These are phyloP conservation scores for Licmophora abbreviata DNA, from an alignment of 108 stramenopile genomes.

Conservation along the genomic window DNA sequence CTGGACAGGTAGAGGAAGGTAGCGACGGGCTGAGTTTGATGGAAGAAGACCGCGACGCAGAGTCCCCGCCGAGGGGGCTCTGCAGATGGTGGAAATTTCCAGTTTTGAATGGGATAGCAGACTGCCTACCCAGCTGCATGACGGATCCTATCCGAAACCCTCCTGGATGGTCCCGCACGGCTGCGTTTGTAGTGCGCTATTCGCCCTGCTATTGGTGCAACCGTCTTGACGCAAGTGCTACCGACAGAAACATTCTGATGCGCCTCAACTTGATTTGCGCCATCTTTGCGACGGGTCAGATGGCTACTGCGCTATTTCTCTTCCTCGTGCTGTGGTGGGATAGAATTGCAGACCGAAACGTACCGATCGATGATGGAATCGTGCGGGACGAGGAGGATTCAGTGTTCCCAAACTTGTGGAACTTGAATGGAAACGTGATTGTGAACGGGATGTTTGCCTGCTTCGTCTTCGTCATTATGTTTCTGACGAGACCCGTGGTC, in stretches of 20 bases:
- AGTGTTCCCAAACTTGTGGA: constrained; percentile 27
- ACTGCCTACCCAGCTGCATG: no score
- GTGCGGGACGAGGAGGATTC: background rate
- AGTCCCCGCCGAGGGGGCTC: no score
- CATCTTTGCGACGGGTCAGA: constrained; percentile 42
- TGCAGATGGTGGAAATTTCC: no score
- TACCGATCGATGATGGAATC: background rate
- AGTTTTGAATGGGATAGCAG: no score
- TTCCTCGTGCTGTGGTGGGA: constrained; percentile 12
- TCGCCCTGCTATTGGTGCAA: constrained; percentile 23
- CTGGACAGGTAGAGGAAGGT: no score
- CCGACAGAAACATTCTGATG: constrained; percentile 54
- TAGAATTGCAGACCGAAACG: constrained; percentile 3
- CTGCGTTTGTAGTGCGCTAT: constrained; percentile 4
- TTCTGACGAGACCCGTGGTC: constrained; percentile 46
- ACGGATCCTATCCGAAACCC: background rate
- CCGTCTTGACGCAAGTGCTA: constrained; percentile 23
- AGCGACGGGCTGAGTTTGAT: no score
- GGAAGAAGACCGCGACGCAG: no score
- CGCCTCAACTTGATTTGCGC: constrained; percentile 57
- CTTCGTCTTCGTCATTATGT: constrained; percentile 36
- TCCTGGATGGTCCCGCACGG: background rate
- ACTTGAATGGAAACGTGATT: constrained; percentile 22
- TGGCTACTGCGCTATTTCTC: constrained; percentile 31
- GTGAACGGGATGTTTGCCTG: constrained; percentile 34